These are phyloP conservation scores for Pharus latifolius DNA, from an alignment of 176 grass and related monocot species.

Conservation along the genomic window DNA sequence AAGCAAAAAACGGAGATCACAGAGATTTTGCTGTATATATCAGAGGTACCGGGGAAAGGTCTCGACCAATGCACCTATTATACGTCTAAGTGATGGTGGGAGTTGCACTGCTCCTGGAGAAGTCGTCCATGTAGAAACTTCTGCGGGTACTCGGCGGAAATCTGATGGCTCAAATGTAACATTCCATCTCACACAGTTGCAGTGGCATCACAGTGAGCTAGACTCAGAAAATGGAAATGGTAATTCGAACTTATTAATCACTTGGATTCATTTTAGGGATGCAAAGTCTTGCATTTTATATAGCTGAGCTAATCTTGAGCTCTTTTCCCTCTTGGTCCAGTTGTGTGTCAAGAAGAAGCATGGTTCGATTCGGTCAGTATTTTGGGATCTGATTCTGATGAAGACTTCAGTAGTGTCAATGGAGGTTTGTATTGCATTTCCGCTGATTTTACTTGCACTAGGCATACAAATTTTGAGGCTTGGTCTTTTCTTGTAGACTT, in stretches of 20 bases:
- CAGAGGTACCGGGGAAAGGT: conserved; percentile 51
- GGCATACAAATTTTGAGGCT: background rate
- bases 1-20: conserved; percentile 28
- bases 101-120: conserved; percentile 27
- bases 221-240: conserved; percentile 66
- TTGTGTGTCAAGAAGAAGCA: conserved; percentile 81
- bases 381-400: conserved; percentile 87
- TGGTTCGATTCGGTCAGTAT: conserved; percentile 90
- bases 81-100: conserved; percentile 30
- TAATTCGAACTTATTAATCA: conserved; percentile 18
- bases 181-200: conserved; percentile 80
- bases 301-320: background rate
- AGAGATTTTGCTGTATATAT: conserved; percentile 39
- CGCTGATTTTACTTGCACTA: background rate
- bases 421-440: conserved; percentile 51
- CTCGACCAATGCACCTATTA: conserved; percentile 35
- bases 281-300: background rate
- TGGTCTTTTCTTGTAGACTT: conserved; percentile 52
- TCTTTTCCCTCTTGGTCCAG: conserved; percentile 29
- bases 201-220: conserved; percentile 86
- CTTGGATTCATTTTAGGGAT: background rate
- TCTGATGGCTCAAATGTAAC: conserved; percentile 61
- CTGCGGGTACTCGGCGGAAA: conserved; percentile 22
- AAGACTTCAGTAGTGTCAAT: conserved; percentile 85
- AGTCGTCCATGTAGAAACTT: conserved; percentile 40